Percentiles rank a stretch among this genome's conserved stretches.
These are phyloP conservation scores for Eutrema salsugineum DNA, from an alignment of 441 rosid genomes.

Conservation along the genomic window DNA sequence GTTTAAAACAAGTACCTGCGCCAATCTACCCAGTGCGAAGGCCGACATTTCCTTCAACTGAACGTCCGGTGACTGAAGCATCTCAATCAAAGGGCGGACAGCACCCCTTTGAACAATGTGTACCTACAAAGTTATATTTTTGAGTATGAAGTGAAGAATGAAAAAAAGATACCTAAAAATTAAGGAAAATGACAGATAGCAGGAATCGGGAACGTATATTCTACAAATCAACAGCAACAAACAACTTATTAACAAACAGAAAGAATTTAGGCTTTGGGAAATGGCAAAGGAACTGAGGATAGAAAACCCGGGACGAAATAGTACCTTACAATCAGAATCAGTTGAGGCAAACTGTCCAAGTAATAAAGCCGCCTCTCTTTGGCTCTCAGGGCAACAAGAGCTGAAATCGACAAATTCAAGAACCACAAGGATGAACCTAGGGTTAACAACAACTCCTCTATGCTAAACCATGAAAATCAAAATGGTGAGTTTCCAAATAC, in stretches of 20 bases:
- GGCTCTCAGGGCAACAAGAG: constrained; percentile 97
- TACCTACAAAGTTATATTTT: constrained; percentile 50
- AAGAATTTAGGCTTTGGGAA: neutral
- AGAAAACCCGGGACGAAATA: constrained; percentile 7
- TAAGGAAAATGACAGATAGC: neutral
- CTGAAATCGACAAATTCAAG: constrained; percentile 38
- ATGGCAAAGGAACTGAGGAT: neutral
- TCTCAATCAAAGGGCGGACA: constrained; percentile 86
- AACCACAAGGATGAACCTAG: neutral
- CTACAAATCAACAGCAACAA: neutral
- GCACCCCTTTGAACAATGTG: constrained; percentile 99
- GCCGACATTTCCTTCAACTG: constrained; percentile 99
- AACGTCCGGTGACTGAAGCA: constrained; percentile 87
- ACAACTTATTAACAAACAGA: constrained; percentile 6
- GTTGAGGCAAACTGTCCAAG: constrained; percentile 99
- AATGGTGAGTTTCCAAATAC: constrained; percentile 33
- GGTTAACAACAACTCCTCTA: neutral
- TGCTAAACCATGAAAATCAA: neutral
- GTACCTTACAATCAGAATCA: constrained; percentile 98
- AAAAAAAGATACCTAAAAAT: neutral
- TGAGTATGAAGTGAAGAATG: constrained; percentile 3
- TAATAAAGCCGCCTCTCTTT: constrained; percentile 95
- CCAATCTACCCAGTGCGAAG: constrained; percentile 98
- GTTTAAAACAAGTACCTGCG: constrained; percentile 63
- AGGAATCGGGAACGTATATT: neutral